Conservation (phyloP, 2,329 filamentous ascomycete species). For the Ascochyta lentis region DNA sequence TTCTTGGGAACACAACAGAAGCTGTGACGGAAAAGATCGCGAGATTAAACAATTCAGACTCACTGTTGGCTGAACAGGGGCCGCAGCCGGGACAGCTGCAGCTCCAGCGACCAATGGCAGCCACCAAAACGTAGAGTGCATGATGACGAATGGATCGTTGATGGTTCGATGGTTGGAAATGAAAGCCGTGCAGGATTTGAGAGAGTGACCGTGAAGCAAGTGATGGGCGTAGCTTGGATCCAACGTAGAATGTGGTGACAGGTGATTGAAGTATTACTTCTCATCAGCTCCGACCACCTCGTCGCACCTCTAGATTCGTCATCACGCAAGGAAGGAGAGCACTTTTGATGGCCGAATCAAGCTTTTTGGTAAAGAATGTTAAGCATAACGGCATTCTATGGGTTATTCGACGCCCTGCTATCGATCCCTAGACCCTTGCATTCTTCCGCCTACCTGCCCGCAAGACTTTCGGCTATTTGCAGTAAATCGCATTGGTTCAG, state of each 20-base stretch:
- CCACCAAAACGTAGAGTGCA: constrained; percentile 3
- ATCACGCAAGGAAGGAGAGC: background rate
- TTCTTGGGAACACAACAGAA: too few relatives aligned
- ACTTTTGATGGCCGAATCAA: background rate
- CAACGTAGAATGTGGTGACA: background rate
- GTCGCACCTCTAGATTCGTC: background rate
- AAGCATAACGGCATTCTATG: background rate
- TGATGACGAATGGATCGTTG: background rate
- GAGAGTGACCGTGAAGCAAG: background rate
- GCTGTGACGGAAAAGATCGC: too few relatives aligned
- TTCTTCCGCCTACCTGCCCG: constrained; percentile 6
- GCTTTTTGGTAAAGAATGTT: constrained; percentile 8
- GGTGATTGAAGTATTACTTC: background rate
- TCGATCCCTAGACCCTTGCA: background rate
- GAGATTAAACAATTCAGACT: background rate
- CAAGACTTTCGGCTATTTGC: background rate
- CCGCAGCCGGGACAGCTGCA: background rate
- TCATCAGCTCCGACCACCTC: background rate
- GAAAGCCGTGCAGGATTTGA: background rate
- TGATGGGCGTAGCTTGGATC: background rate
- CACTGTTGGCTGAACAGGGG: background rate
- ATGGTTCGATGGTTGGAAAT: background rate
- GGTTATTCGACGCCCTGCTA: background rate
- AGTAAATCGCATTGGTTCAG: background rate
- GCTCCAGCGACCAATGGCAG: constrained; percentile 4